Conservation (phyloP, 352 stramenopile species). For the Nothophytophthora sp. region DNA sequence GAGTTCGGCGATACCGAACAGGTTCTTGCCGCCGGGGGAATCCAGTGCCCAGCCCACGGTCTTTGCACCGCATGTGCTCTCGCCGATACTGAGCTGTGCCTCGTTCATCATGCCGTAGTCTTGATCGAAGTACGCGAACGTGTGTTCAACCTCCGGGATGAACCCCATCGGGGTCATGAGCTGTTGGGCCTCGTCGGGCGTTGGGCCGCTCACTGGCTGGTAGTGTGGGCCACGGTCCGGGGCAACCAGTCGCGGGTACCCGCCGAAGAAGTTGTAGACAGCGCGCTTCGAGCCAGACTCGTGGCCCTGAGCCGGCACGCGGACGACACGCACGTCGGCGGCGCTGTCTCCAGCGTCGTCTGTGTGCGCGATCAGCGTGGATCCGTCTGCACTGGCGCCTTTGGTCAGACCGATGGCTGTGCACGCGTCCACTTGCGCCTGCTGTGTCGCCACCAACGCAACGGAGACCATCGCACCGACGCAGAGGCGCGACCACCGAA, state of each 20-base stretch:
- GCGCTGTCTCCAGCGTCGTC: conserved; percentile 76
- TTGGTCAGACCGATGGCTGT: conserved; percentile 88
- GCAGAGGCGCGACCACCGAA: conserved; percentile 6
- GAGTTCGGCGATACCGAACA: conserved; percentile 92
- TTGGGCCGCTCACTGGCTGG: conserved; percentile 21
- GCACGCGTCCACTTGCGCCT: conserved; percentile 50
- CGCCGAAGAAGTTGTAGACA: conserved; percentile 72
- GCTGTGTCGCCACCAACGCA: conserved; percentile 5
- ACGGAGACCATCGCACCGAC: conserved; percentile 7
- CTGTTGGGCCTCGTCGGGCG: conserved; percentile 16
- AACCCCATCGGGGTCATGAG: conserved; percentile 69
- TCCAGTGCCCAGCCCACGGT: conserved; percentile 75
- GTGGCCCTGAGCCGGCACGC: conserved; percentile 87
- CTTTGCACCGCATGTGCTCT: conserved; percentile 92
- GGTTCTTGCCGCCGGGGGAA: conserved; percentile 69
- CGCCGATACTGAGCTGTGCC: conserved; percentile 91
- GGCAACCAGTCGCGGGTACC: conserved; percentile 74
- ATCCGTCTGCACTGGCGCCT: conserved; percentile 77
- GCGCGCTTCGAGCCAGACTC: conserved; percentile 33
- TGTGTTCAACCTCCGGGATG: conserved; percentile 91
- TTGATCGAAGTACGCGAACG: conserved; percentile 94
- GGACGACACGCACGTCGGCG: conserved; percentile 90
- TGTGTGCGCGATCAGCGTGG: conserved; percentile 90
- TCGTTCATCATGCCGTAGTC: conserved; percentile 97
- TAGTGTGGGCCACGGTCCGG: conserved; percentile 77